Conservation (phyloP, 768 basidiomycete species). For the Termitomyces heimii region DNA sequence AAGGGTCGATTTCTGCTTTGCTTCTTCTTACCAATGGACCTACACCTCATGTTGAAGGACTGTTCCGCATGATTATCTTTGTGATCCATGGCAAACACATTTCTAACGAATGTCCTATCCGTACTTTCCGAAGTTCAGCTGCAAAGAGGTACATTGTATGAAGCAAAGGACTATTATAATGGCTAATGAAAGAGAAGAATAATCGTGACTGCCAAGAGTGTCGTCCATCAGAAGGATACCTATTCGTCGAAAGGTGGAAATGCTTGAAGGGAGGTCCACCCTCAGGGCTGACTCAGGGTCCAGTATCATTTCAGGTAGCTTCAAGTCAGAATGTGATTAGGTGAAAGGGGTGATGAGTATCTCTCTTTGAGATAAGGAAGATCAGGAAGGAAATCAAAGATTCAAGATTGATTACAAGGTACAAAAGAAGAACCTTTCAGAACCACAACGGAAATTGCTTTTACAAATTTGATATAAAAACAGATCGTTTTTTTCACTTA, state of each 20-base stretch:
- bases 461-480: background rate
- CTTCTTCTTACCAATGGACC: background rate
- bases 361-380: background rate
- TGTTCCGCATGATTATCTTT: background rate
- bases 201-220: too few species aligned
- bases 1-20: background rate
- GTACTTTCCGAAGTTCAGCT: background rate
- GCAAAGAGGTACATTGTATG: background rate
- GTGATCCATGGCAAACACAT: background rate
- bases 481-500: background rate
- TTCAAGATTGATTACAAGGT: background rate
- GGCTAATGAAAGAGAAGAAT: too few species aligned
- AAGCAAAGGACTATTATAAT: background rate
- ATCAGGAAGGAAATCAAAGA: background rate
- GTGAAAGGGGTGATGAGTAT: background rate
- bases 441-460: background rate
- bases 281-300: background rate
- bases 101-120: background rate
- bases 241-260: background rate
- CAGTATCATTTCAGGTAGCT: background rate
- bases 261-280: background rate
- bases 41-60: background rate
- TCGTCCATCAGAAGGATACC: background rate
- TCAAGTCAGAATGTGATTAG: background rate
- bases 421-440: background rate